These are phyloP conservation scores for Pogostemon cablin DNA, from an alignment of 257 asterid species.

Conservation along the genomic window DNA sequence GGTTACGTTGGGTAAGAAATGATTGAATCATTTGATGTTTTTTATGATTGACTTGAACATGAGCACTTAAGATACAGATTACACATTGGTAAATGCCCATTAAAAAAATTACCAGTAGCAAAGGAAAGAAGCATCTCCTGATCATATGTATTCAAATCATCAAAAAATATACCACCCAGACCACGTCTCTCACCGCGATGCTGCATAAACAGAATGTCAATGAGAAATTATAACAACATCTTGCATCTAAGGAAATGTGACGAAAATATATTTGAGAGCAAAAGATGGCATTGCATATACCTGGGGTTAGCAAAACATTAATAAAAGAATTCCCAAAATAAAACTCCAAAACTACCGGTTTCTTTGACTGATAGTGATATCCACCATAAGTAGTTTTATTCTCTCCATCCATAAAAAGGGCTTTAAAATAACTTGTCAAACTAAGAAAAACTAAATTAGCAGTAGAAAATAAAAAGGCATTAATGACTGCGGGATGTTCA, in stretches of 20 bases:
- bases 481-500: constrained; percentile 1
- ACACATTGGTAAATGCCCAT: constrained; percentile 10
- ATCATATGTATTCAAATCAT: constrained; percentile 84
- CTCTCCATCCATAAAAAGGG: neutral
- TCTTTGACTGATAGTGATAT: constrained; percentile 4
- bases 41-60: neutral
- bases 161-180: constrained; percentile 97
- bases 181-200: constrained; percentile 99
- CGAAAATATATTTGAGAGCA: neutral
- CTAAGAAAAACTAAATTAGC: neutral
- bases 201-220: constrained; percentile 49
- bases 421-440: neutral
- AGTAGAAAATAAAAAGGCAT: neutral
- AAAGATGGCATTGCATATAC: neutral
- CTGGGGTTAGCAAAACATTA: neutral
- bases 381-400: neutral
- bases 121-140: constrained; percentile 99
- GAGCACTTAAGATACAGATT: neutral
- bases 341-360: neutral
- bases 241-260: constrained; percentile 12
- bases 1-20: neutral
- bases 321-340: neutral
- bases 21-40: neutral
- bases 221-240: neutral
- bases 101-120: constrained; percentile 75